These are phyloP conservation scores for Penicillium janthinellum DNA, from an alignment of 2,329 filamentous ascomycete species.

Conservation along the genomic window DNA sequence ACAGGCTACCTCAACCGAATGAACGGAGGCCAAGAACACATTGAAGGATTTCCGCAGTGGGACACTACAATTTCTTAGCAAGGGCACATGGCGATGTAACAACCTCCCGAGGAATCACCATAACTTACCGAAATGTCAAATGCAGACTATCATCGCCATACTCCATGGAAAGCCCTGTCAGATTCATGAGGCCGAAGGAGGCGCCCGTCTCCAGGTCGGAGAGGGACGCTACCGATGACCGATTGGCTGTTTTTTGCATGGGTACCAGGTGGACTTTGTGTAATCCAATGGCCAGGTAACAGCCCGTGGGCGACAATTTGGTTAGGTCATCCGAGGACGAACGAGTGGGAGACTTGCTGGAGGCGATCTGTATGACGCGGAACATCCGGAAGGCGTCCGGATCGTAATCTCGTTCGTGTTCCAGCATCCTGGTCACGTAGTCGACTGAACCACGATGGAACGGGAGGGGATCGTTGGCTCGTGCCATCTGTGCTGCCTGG, in stretches of 20 bases:
- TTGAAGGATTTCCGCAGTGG: constrained; percentile 59
- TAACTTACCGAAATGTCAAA: constrained; percentile 60
- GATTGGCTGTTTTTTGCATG: constrained; percentile 59
- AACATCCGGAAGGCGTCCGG: constrained; percentile 68
- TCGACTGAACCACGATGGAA: constrained; percentile 64
- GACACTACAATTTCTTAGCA: constrained; percentile 37
- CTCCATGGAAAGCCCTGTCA: constrained; percentile 62
- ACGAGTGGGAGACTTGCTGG: constrained; percentile 56
- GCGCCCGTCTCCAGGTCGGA: constrained; percentile 53
- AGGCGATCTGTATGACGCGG: constrained; percentile 66
- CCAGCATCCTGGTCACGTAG: constrained; percentile 63
- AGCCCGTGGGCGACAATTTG: constrained; percentile 65
- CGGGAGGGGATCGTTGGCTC: constrained; percentile 53
- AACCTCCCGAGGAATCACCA: neutral
- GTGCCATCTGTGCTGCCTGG: constrained; percentile 59
- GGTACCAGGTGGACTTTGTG: constrained; percentile 71
- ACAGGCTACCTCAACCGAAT: constrained; percentile 65
- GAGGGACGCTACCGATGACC: constrained; percentile 58
- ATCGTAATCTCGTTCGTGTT: constrained; percentile 69
- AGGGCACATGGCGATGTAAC: neutral
- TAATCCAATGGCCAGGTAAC: constrained; percentile 68
- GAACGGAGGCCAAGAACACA: constrained; percentile 64
- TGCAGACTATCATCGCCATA: constrained; percentile 67
- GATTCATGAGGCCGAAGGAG: constrained; percentile 65
- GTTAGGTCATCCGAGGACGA: constrained; percentile 67